Conservation (phyloP, 257 asterid species). For the Solanum medicagineum region DNA sequence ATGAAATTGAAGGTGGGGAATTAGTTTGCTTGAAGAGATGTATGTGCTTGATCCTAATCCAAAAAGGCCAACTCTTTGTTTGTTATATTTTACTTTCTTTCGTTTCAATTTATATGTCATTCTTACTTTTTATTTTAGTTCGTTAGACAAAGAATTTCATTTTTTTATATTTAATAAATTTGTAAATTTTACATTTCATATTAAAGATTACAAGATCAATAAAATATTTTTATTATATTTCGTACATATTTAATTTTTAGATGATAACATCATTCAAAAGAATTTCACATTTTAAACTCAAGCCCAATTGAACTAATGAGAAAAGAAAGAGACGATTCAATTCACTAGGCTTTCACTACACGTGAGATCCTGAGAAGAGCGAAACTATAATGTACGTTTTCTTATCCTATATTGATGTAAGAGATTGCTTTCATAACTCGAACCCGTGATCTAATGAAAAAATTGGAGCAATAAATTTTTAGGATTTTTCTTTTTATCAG, state of each 20-base stretch:
- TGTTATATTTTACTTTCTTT: neutral
- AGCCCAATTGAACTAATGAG: neutral
- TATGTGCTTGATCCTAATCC: neutral
- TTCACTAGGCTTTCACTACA: rapidly evolving
- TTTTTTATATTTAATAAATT: neutral
- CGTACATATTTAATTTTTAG: neutral
- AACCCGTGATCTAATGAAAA: too few relatives aligned
- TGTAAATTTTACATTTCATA: neutral
- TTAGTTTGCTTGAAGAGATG: neutral
- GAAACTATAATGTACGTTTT: rapidly evolving
- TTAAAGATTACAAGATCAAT: neutral
- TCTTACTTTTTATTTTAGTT: neutral
- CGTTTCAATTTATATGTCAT: neutral
- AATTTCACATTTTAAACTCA: neutral
- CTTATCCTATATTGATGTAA: neutral
- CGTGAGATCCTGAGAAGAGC: rapidly evolving
- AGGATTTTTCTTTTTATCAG: neutral
- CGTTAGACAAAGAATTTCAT: neutral
- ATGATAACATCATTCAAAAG: neutral
- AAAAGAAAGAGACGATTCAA: rapidly evolving
- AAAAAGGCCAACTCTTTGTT: neutral
- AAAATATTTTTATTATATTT: neutral
- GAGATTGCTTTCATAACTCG: neutral
- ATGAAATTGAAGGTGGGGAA: neutral
- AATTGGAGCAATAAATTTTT: neutral